A percentile compares a stretch with the other conserved stretches of the same genome.
phyloP scores from a whole-genome alignment of 352 stramenopile genomes.

The Globisporangium radiosum region DNA sequence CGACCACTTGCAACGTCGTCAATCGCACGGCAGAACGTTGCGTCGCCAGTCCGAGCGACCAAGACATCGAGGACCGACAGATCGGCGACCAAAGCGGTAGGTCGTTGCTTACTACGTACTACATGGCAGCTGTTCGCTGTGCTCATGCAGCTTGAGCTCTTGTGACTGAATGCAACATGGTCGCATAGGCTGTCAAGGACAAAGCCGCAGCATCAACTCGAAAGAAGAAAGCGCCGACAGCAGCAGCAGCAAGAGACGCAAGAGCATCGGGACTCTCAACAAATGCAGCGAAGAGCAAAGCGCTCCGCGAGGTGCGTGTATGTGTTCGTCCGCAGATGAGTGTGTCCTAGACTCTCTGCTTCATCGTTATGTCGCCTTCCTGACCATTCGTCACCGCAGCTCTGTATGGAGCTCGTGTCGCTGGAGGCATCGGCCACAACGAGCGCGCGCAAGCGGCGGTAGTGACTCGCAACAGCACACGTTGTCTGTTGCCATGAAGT shows the following conservation, averaged over 20 bases:
- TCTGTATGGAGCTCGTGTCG: constrained; percentile 17
- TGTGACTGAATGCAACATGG: neutral
- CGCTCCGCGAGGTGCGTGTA: constrained; percentile 10
- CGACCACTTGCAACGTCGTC: neutral
- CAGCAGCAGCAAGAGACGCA: neutral
- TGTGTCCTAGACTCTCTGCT: no score
- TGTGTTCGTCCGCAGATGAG: neutral
- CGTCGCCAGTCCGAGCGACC: neutral
- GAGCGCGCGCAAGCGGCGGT: constrained; percentile 7
- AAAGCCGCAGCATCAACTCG: neutral
- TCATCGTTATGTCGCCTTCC: no score
- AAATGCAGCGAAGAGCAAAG: constrained; percentile 11
- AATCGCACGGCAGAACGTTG: no score
- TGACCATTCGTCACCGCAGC: neutral
- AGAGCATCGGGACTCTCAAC: neutral
- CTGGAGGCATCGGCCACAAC: constrained; percentile 12
- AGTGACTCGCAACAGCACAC: neutral
- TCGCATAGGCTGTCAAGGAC: neutral
- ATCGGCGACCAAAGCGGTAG: neutral
- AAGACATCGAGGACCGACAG: neutral
- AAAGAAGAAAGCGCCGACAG: constrained; percentile 1
- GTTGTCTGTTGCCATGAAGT: no score
- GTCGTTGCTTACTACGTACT: neutral
- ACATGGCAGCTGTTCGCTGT: no score
- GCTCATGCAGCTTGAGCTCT: neutral